Evolutionary conservation across 73 alveolate species (phyloP), one percentile per base, ranked within the genome.

Genomic region (Tetrahymena borealis): DNA sequence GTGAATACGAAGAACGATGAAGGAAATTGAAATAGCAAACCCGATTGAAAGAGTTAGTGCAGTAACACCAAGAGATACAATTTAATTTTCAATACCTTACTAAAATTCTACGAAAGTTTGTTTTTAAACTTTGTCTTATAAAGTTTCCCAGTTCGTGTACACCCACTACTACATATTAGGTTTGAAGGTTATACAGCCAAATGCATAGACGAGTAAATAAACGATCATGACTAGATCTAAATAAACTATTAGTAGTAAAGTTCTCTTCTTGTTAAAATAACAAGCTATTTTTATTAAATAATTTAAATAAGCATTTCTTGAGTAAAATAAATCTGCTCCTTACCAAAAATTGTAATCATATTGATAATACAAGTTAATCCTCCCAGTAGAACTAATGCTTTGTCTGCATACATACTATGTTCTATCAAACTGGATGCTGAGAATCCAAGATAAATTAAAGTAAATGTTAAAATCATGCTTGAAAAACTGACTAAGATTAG

Each of bases 341-440:
- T 60, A 60, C 85, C 85, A 60, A 60, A 60, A 60, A 60, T 60
- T 24, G 85, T 60, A 60, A 60, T 60, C 85, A 60, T 60, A 60
- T 60, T 60, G 36, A 60, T 11, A 60, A 60, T 60, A 18, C 85
- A 60, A 60, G 85, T 60, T 32, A 60, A 35, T 60, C 37, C 85
- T 60, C 85, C 85, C n/a, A 60, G 85, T 60, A 60, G 85, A 60
- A 60, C 85, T 60, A 60, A 60, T 24, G 85, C 85, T 60, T 60
- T 60, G 31, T 60, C 85, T n/a, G 85, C 85, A n/a, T 60, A 60
- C 85, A 60, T 60, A 1, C 37, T 24, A 60, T 60, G 85, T 18
- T 60, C 38, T 3, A 35, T 60, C 28, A 60, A 60, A 60, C 85
- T 60, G 0, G 85, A 60, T 60, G 85, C 85, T 24, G 37, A 24